These are phyloP conservation scores for Yamadazyma kitorensis DNA, from an alignment of 805 yeast species.

Conservation along the genomic window DNA sequence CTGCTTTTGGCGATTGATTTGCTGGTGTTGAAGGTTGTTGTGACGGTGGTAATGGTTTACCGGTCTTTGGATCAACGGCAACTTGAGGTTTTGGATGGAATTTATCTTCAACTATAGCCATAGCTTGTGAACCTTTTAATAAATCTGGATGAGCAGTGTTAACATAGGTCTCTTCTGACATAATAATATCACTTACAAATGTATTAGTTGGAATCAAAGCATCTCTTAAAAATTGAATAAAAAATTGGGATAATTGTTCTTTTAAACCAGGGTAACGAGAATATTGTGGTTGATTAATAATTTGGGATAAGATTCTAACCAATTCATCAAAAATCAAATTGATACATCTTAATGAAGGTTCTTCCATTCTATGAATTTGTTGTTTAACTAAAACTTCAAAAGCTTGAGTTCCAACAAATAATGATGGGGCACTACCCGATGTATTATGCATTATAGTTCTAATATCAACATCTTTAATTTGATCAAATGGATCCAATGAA, in stretches of 20 bases:
- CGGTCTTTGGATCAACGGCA: slow-evolving; percentile 84
- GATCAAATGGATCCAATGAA: slow-evolving; percentile 94
- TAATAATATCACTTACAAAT: slow-evolving; percentile 80
- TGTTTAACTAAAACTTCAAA: slow-evolving; percentile 94
- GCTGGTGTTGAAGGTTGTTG: slow-evolving; percentile 26
- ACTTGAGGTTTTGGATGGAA: slow-evolving; percentile 73
- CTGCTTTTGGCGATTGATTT: slow-evolving; percentile 16
- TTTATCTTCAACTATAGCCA: slow-evolving; percentile 88
- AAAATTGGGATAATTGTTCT: slow-evolving; percentile 78
- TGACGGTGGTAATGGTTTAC: slow-evolving; percentile 65
- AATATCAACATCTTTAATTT: slow-evolving; percentile 91
- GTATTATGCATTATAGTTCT: slow-evolving; percentile 96
- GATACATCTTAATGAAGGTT: slow-evolving; percentile 86
- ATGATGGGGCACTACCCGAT: slow-evolving; percentile 92
- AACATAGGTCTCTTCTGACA: slow-evolving; percentile 87
- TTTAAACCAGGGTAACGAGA: slow-evolving; percentile 88
- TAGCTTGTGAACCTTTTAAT: slow-evolving; percentile 90
- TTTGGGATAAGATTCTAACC: slow-evolving; percentile 84
- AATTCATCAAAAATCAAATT: slow-evolving; percentile 90
- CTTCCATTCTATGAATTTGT: slow-evolving; percentile 91
- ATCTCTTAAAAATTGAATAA: slow-evolving; percentile 75
- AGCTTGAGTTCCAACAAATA: slow-evolving; percentile 96
- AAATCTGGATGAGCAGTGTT: slow-evolving; percentile 98
- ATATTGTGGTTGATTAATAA: slow-evolving; percentile 76
- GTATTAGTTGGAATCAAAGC: slow-evolving; percentile 81